Evolutionary conservation across 1,139 yeast genomes (phyloP).

Genomic region (Taphrina communis): DNA sequence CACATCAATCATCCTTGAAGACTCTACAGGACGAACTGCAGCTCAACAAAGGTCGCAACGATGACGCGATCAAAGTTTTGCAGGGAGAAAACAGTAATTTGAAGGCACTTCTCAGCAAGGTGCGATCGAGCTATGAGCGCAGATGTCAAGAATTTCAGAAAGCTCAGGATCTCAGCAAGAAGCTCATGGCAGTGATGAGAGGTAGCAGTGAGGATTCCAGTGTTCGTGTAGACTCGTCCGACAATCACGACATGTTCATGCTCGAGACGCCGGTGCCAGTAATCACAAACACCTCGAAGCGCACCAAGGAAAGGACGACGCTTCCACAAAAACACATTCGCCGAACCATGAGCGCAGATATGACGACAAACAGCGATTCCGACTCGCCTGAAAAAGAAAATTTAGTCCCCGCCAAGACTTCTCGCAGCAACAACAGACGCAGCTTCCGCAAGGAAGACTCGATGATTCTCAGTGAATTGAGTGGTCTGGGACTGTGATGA

Average conservation of each 20-base stretch:
- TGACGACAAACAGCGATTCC: constrained; percentile 14
- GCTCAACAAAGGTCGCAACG: constrained; percentile 8
- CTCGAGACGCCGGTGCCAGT: not conserved
- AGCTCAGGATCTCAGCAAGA: constrained; percentile 26
- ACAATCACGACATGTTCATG: not conserved
- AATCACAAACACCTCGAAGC: not conserved
- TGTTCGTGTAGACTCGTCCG: not conserved
- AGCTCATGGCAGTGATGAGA: constrained; percentile 38
- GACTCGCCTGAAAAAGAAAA: constrained; percentile 20
- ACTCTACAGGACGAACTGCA: constrained; percentile 22
- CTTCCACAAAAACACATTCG: not conserved
- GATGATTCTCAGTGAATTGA: constrained; percentile 30
- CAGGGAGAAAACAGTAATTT: constrained; percentile 9
- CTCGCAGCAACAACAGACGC: constrained; percentile 3
- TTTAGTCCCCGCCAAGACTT: not conserved
- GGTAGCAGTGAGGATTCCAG: constrained; percentile 10
- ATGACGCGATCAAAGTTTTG: not conserved
- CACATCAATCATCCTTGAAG: constrained; percentile 13
- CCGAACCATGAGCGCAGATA: not conserved
- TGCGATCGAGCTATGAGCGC: constrained; percentile 23
- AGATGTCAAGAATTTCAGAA: constrained; percentile 27
- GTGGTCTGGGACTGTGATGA: constrained; percentile 28
- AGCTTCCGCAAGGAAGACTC: constrained; percentile 18
- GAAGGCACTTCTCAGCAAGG: constrained; percentile 4
- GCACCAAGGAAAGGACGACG: not conserved